A percentile compares a stretch with the other conserved stretches of the same genome.
Evolutionary conservation across 2,329 filamentous ascomycete species (phyloP).

Genomic region (Penicillium sp.): DNA sequence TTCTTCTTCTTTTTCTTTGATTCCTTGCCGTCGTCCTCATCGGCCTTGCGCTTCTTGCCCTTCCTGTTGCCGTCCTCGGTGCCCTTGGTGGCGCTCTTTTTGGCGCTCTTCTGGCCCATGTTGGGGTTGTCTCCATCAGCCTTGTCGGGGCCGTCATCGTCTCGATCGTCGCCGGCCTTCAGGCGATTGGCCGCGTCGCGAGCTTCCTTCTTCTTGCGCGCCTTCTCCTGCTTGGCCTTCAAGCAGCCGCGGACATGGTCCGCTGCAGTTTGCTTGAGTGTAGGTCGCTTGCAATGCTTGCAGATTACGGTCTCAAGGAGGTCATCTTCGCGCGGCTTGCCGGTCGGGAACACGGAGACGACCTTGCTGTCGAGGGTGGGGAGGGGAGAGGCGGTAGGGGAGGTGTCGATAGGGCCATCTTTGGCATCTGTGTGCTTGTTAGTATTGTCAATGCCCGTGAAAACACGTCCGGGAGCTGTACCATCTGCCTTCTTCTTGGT

Average conservation of each 20-base stretch:
- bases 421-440: constrained; percentile 21
- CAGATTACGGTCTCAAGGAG: constrained; percentile 76
- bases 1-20: constrained; percentile 93
- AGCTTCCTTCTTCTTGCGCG: constrained; percentile 72
- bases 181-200: constrained; percentile 67
- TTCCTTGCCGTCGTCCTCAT: constrained; percentile 69
- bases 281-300: constrained; percentile 90
- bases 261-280: constrained; percentile 71
- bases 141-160: constrained; percentile 46
- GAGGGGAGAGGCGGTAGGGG: constrained; percentile 42
- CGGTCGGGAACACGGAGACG: constrained; percentile 75
- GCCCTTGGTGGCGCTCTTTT: constrained; percentile 54
- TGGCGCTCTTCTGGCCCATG: constrained; percentile 61
- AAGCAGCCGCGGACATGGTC: constrained; percentile 81
- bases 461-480: constrained; percentile 15
- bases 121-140: constrained; percentile 45
- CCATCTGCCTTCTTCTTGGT: constrained; percentile 39
- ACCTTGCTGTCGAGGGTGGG: constrained; percentile 69
- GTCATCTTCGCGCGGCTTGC: constrained; percentile 79
- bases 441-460: not conserved
- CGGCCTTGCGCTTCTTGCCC: constrained; percentile 76
- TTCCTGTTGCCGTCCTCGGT: constrained; percentile 58
- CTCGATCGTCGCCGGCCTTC: constrained; percentile 48
- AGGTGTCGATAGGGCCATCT: constrained; percentile 29
- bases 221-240: constrained; percentile 78